Evolutionary conservation across 2,329 filamentous ascomycete genomes (phyloP).

Genomic region (Aspergillus fischeri): DNA sequence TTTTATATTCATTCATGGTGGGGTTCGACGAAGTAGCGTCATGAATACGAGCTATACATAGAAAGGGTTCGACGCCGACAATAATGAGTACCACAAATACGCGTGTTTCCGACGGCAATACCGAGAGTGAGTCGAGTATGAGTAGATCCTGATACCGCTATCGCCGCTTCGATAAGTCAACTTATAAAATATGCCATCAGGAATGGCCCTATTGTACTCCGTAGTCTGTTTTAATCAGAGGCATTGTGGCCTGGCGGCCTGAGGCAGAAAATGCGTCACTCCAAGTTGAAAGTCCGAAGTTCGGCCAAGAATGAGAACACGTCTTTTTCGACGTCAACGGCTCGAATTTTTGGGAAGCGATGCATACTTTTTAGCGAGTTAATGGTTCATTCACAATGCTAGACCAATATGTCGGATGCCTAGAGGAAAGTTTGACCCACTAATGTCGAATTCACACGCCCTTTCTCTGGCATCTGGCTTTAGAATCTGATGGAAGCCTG

Average conservation of each 20-base stretch:
- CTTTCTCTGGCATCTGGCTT: conserved; percentile 22
- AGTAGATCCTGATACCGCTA: background rate
- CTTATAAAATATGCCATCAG: background rate
- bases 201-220: background rate
- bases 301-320: background rate
- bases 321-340: background rate
- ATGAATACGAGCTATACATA: background rate
- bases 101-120: background rate
- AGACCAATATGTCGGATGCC: background rate
- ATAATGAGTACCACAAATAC: background rate
- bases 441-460: conserved; percentile 16
- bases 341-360: background rate
- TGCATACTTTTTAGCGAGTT: background rate
- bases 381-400: background rate
- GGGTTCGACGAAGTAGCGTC: background rate
- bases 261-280: background rate
- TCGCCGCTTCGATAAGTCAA: background rate
- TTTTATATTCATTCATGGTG: background rate
- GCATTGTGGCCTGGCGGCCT: background rate
- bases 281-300: background rate
- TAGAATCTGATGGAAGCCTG: conserved; percentile 33
- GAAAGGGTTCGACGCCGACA: background rate
- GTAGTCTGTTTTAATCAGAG: background rate
- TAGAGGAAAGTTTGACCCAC: background rate
- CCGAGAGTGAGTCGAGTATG: background rate